A percentile compares a stretch with the other conserved stretches of the same genome.
Conservation (phyloP, 495 filamentous ascomycete species). For the Lophiostoma macrostomum region DNA sequence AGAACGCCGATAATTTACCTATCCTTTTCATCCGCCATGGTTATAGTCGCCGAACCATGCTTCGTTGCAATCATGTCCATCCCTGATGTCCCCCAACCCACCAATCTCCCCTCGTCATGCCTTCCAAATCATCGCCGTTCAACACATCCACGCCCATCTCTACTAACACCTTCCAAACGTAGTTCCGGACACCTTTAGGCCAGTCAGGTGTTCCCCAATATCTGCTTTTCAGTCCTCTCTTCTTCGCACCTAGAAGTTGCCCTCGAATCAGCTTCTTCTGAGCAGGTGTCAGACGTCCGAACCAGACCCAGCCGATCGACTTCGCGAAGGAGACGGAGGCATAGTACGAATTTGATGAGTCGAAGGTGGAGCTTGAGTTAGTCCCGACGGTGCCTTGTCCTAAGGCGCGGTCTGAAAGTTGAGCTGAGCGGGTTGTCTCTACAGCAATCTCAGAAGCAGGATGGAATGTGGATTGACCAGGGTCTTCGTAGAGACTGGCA, state of each 20-base stretch:
- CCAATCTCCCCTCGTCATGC: constrained; percentile 30
- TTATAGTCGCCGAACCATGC: too few species aligned
- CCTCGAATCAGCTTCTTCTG: constrained; percentile 28
- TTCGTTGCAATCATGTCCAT: too few species aligned
- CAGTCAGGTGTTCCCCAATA: constrained; percentile 36
- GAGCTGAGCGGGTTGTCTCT: constrained; percentile 26
- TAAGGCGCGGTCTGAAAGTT: constrained; percentile 23
- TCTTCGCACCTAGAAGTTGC: constrained; percentile 25
- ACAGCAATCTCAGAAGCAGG: constrained; percentile 18
- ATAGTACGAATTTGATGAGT: constrained; percentile 43
- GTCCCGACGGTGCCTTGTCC: constrained; percentile 33
- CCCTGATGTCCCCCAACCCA: constrained; percentile 19
- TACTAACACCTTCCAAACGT: constrained; percentile 30
- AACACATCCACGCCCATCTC: constrained; percentile 29
- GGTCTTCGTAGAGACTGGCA: constrained; percentile 12
- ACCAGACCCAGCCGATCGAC: constrained; percentile 40
- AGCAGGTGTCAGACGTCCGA: constrained; percentile 31
- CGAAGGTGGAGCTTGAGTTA: constrained; percentile 29
- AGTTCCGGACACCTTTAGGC: constrained; percentile 35
- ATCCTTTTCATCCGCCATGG: too few species aligned
- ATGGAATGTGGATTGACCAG: neutral
- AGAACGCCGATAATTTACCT: too few species aligned
- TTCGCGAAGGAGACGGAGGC: constrained; percentile 40
- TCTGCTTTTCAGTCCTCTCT: constrained; percentile 26
- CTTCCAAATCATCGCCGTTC: constrained; percentile 36